Base-by-base conservation (phyloP, 257 asterid species). In the Primulina eburnea region DNA sequence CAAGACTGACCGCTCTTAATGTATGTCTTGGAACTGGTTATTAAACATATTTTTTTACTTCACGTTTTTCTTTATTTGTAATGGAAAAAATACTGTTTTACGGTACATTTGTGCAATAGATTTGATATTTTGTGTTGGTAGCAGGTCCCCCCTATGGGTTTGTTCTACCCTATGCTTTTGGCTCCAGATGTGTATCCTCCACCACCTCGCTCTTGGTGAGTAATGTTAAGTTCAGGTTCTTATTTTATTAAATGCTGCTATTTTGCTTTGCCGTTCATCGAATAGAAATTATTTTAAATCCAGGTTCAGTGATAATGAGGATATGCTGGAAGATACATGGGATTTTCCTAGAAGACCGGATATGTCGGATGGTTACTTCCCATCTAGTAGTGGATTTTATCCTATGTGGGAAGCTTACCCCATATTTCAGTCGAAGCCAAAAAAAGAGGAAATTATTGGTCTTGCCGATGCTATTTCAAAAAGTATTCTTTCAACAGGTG, bases 111-210 rank as follows among this genome's bases (percentile, higher is more conserved):
- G 10, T 55, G 57, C 65, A 47, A 64, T 75, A 58, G 29, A 20
- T 68, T 60, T 79, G 53, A 72, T 78, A 68, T 64, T 73, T 73
- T 67, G 75, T 59, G 21, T 64, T 71, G 67, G 64, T 76, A 58
- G 73, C 82, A 90, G 99, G 99, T 93, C 72, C 97, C 99, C 58
- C 99, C 97, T 11, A 93, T 93, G 99, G 97, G 99, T 75, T 84
- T 93, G 83, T 93, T 94, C 82, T 90, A 87, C 77, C 99, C 97
- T 32, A 80, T 62, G 76, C 95, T 90, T 78, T 84, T 93, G 83
- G 96, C 84, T 75, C 96, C 97, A 64, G 99, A 90, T 77, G 92
- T 89, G 73, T 89, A 90, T 80, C 97, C 97, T 77, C 92, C 96
- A 47, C 96, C 99, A 66, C 96, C 96, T 0, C 83, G 87, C 52